Base-by-base conservation (phyloP, 257 asterid genomes). In the Rehmannia glutinosa region DNA sequence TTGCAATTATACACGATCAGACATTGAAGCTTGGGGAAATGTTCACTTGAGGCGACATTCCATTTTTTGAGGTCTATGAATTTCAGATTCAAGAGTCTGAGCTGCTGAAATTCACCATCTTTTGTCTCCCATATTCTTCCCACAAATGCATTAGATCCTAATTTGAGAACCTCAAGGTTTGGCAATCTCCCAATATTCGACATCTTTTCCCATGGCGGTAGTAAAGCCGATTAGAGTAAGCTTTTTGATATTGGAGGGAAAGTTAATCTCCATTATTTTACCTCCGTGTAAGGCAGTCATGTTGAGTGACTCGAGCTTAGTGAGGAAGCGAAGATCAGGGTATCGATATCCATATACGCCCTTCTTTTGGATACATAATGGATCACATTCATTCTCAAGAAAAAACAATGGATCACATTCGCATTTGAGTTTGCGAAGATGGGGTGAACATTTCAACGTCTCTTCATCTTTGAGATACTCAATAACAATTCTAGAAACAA, bases 21-120 rank as follows among this genome's bases (percentile, higher is more conserved):
- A 13, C 30, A 54, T 23, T 28, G 52, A 55, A 64, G 77, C 19
- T 16, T 43, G 12, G 67, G 72, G 28, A 64, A 63, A 64, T 63
- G 61, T n/a, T 55, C 52, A 1, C 66, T 28, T 4, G 30, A 23
- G 17, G 15, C 10, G 5, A 49, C 19, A 32, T 12, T 45, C 71
- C 71, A 63, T 32, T 72, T 2, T 16, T 13, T 2, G 3, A 71
- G 5, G 5, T 56, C 3, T 46, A 27, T 1, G 4, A 63, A 1
- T 1, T 13, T 27, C 17, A 70, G 42, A 27, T 61, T 36, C 63
- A 60, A 70, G 45, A 61, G 51, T 35, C 56, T 50, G 55, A 61
- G 59, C 16, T 61, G 28, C 45, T 25, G 63, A 23, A 70, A 70
- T 52, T 50, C 75, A 0, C 35, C 45, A 8, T 60, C 69, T 35